Base-by-base conservation (phyloP, 2,329 filamentous ascomycete species). In the Venturia aucupariae region DNA sequence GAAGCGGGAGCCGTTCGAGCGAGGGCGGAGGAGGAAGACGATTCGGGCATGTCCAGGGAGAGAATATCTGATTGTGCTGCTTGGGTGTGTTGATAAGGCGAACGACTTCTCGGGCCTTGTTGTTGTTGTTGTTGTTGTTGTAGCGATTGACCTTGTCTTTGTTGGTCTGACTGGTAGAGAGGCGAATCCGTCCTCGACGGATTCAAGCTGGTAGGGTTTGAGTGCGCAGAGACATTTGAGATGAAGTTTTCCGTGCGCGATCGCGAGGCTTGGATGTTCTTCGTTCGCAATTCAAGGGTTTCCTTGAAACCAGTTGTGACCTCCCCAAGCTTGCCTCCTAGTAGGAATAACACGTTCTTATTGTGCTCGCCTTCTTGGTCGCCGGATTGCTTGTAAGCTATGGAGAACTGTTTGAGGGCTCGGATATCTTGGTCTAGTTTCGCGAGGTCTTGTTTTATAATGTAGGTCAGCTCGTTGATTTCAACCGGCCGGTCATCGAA, bases 251-350 rank as follows among this genome's bases (percentile, higher is more conserved):
- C 94, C 27, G 94, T 97, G 68, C 94, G 82, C 57, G 90, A 92
- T 66, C 92, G 84, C 65, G 90, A 95, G 3, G 93, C 94, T 76
- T 97, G 94, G 68, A 99, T 96, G 75, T 97, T 99, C 81, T 96
- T 96, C 63, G 94, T 97, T 65, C 94, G 86, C 51, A 96, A 90
- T 75, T 99, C 94, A 11, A 99, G 82, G 6, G 97, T 93, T 71
- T 97, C 93, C 77, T 97, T 97, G 83, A 99, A 97, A 75, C 93
- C 96, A 67, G 88, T 90, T 32, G 90, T 90, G 3, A 99, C 93
- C 72, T 96, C 92, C 46, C 92, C 93, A 48, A 97, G 81, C 73
- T 94, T 94, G 67, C 91, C 90, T 77, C 97, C 92, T 22, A 97
- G 80, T 73, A 97, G 82, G 67, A 96, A 87, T 3, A 97, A 90